Base-by-base conservation (phyloP, 164 flowering plant species). In the Vitis labrusca region DNA sequence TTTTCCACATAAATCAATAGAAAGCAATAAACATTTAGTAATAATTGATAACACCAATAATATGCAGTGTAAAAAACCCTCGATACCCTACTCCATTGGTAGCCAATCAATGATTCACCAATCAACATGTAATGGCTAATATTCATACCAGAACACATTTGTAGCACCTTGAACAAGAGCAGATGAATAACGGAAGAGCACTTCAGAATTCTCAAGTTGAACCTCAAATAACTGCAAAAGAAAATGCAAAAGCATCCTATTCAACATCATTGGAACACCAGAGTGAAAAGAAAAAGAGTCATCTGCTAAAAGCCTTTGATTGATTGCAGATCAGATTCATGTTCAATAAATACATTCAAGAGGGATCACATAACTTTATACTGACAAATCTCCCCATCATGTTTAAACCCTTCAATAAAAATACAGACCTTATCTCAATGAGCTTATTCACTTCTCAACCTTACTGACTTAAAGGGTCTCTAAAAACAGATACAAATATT, bases 111-210 rank as follows among this genome's bases (percentile, higher is more conserved):
- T 13, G 1, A 65, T 16, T 32, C 16, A 23, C 14, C 23, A 64
- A 59, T 8, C 50, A 0, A 51, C 32, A 49, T 12, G n/a, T 30
- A 29, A 5, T 29, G 29, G 19, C 37, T 52, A 53, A 49, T 2
- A 47, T 60, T 15, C 91, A 19, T 93, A 96, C 99, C 99, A 96
- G 91, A 96, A 96, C 68, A 91, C 89, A 83, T 90, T 90, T 74
- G 92, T 81, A 71, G 98, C 93, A 74, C 99, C 99, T 84, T 96
- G 91, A 72, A 91, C 97, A 77, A 96, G 95, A 50, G 99, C 99
- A 64, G 92, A 93, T 48, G 99, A 91, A 73, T 88, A 91, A 17
- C 98, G 94, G n/a, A 91, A 86, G 54, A 81, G 91, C 47, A 84
- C 86, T 59, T 90, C 99, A 62, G 91, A 59, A 79, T 80, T 86